Base-by-base conservation (phyloP, 176 grass and related monocot genomes). In the Urochloa ruziziensis region DNA sequence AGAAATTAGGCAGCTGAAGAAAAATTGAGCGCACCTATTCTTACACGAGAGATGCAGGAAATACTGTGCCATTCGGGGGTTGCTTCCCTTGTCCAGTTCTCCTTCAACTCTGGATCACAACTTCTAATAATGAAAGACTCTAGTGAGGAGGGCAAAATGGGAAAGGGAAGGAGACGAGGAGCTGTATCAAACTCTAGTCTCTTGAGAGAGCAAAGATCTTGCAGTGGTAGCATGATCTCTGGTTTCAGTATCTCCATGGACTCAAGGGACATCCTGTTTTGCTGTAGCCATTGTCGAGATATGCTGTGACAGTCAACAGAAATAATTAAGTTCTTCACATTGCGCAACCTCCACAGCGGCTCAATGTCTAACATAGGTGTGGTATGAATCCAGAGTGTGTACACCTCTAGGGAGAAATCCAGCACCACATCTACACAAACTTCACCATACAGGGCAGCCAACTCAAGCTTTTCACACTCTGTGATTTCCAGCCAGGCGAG, bases 61-160 rank as follows among this genome's bases (percentile, higher is more conserved):
- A 76, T 24, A 1, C 7, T 76, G 10, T 40, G 1, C 73, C 85
- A 82, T 34, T 82, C 17, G 9, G 5, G 8, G 29, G 40, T 78
- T 1, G 0, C 23, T 80, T 74, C 23, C 23, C 32, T 53, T 52
- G 62, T 56, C 58, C 80, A 87, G 11, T 6, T 0, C 14, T 56
- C 3, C 53, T 11, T 32, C 27, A 75, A 35, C 44, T 47, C 13
- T 32, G 36, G 17, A 75, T 40, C 63, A 81, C 78, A 75, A 3
- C 13, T 2, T 42, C 33, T 67, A 21, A 87, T 54, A 65, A 87
- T 69, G 43, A 82, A 82, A 75, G 35, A 78, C 14, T 80, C 64
- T 18, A 87, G 63, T 0, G 54, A 82, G 32, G 13, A 10, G 23
- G 85, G 85, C 44, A 82, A 14, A 5, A 6, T 0, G 6, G 85